Base-by-base conservation (phyloP, 331 rosid species). In the Pyracantha coccinea region DNA sequence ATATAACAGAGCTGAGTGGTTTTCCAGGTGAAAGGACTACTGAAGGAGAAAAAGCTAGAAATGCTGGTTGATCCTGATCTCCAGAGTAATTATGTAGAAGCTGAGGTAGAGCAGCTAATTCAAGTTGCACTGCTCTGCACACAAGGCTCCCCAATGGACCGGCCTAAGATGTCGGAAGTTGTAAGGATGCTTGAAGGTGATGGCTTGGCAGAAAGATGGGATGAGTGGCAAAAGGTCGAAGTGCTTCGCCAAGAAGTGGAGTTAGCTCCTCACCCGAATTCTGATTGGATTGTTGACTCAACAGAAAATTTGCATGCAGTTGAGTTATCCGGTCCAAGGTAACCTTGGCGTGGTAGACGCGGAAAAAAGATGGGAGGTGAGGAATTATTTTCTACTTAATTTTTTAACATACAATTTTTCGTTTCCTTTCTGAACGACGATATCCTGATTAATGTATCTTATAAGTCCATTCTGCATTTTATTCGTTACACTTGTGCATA, bases 141-240 rank as follows among this genome's bases (percentile, higher is more conserved):
- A 15, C 99, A 95, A 88, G 96, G 99, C 72, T 92, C 99, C 23
- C 99, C 99, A 13, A 89, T 89, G 92, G 99, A 92, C 81, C 83
- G 99, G 23, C 99, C 99, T 0, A 95, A 95, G 96, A 95, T 95
- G 99, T 90, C 97, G 1, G 99, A 95, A 28, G 99, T 92, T 73
- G 99, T 95, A 73, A 89, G 99, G 81, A 95, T 95, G 99, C 99
- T 95, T 0, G 99, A 95, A 88, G 99, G 99, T 1, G 99, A 95
- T 54, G 99, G 99, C 45, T 86, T 95, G 89, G 99, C 99, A 3
- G 99, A 95, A 81, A 85, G 96, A 86, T 94, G 99, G 99, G 99
- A 94, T 53, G 97, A 94, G 81, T 94, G 99, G 99, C 99, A 94
- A 63, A 94, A 94, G 83, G 96, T 89, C 25, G 99, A 95, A 74